Conservation (phyloP, 805 yeast genomes). For the Yarrowia sp. region DNA sequence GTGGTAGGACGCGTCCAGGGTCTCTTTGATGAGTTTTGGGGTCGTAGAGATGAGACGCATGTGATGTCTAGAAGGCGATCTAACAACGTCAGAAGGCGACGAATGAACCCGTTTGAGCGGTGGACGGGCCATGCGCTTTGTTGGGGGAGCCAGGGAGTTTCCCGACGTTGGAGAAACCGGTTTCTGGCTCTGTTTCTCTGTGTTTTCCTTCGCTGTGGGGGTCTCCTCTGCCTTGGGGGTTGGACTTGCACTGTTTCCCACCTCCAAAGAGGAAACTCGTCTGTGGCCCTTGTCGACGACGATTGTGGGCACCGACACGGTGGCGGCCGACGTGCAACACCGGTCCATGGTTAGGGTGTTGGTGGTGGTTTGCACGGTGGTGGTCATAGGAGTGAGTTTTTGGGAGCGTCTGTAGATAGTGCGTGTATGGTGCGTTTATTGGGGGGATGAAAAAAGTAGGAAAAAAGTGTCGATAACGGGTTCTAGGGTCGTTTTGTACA, state of each 20-base stretch:
- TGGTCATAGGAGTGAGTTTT: slow-evolving; percentile 4
- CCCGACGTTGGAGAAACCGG: slow-evolving; percentile 2
- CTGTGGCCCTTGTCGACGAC: slow-evolving; percentile 31
- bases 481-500: too few species aligned
- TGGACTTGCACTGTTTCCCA: slow-evolving; percentile 2
- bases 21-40: slow-evolving; percentile 50
- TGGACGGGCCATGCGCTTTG: slow-evolving; percentile 30
- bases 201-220: background rate
- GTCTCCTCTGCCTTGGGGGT: too few species aligned
- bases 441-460: background rate
- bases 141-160: slow-evolving; percentile 8
- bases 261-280: slow-evolving; percentile 18
- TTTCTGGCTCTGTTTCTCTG: background rate
- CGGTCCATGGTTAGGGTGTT: slow-evolving; percentile 22
- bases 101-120: slow-evolving; percentile 48
- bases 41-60: slow-evolving; percentile 48
- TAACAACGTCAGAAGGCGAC: slow-evolving; percentile 46
- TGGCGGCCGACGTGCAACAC: slow-evolving; percentile 17
- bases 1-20: slow-evolving; percentile 46
- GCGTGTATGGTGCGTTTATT: slow-evolving; percentile 7
- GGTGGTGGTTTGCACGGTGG: slow-evolving; percentile 31
- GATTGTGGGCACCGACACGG: slow-evolving; percentile 30
- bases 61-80: slow-evolving; percentile 51
- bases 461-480: too few species aligned
- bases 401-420: slow-evolving; percentile 16